phyloP scores from a whole-genome alignment of 345 rosid genomes.

The Turnera subulata region DNA sequence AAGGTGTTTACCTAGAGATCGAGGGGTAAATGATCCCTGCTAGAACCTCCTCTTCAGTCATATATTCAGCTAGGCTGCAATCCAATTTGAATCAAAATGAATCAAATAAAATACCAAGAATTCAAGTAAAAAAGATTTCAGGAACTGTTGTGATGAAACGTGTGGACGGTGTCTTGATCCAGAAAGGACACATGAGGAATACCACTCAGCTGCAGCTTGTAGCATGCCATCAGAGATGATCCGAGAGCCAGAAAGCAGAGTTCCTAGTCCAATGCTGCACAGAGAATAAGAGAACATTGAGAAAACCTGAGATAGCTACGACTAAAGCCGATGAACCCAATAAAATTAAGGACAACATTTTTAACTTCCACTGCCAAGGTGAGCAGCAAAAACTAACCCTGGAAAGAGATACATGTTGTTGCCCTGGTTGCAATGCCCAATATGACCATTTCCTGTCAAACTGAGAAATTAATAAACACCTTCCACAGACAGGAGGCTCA shows the following conservation, averaged over 20 bases:
- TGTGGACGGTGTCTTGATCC: not conserved
- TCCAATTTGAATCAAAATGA: conserved; percentile 14
- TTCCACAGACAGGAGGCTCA: conserved; percentile 7
- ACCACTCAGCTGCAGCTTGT: conserved; percentile 99
- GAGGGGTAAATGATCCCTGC: conserved; percentile 79
- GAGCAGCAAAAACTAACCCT: conserved; percentile 52
- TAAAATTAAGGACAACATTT: not conserved
- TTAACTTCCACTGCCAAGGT: not conserved
- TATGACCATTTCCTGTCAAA: conserved; percentile 58
- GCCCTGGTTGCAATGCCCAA: conserved; percentile 96
- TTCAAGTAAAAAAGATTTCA: no score
- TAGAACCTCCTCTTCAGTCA: conserved; percentile 85
- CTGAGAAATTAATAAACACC: conserved; percentile 18
- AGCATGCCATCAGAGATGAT: conserved; percentile 92
- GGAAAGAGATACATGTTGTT: conserved; percentile 99
- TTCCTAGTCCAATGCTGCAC: conserved; percentile 92
- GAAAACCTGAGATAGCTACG: not conserved
- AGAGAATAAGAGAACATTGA: not conserved
- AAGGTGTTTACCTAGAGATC: conserved; percentile 85
- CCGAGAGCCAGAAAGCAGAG: conserved; percentile 90
- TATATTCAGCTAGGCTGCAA: conserved; percentile 86
- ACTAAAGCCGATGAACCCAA: not conserved
- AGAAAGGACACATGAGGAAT: conserved; percentile 16
- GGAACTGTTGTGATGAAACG: not conserved
- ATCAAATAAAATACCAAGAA: not conserved